Evolutionary conservation across 345 rosid species (phyloP).

Genomic region (Hibiscus mutabilis): DNA sequence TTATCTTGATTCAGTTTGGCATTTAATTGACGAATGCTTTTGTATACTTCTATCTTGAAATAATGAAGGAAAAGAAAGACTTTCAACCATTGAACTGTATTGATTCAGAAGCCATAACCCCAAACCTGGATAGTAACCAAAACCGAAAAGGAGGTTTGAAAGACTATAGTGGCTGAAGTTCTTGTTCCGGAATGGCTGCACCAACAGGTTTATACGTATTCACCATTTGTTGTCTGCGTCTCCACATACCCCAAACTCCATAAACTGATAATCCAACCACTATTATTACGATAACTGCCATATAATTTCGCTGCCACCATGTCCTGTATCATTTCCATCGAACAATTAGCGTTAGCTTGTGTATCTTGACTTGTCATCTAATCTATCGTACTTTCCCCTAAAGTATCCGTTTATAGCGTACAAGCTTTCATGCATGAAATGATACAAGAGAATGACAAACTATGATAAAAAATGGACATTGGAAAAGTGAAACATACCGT

Average conservation of each 20-base stretch:
- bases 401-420: background rate
- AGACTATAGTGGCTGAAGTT: slow-evolving; percentile 48
- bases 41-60: background rate
- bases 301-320: slow-evolving; percentile 44
- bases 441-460: too few relatives aligned
- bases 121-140: background rate
- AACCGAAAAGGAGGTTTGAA: background rate
- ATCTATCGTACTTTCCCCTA: too few relatives aligned
- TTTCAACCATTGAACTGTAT: background rate
- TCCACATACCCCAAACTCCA: slow-evolving; percentile 43
- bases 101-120: background rate
- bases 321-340: slow-evolving; percentile 35
- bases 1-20: background rate
- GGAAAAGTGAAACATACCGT: slow-evolving; percentile 26
- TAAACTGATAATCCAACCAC: slow-evolving; percentile 32
- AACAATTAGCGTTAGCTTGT: background rate
- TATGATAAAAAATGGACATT: background rate
- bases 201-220: slow-evolving; percentile 56
- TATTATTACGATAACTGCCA: slow-evolving; percentile 8
- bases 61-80: background rate
- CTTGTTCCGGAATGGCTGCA: slow-evolving; percentile 43
- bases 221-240: slow-evolving; percentile 28
- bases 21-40: background rate
- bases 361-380: background rate
- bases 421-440: background rate